Evolutionary conservation across 2,329 filamentous ascomycete species (phyloP), one percentile per base, ranked within the genome.

Genomic region (Allantophomopsis lycopodina): DNA sequence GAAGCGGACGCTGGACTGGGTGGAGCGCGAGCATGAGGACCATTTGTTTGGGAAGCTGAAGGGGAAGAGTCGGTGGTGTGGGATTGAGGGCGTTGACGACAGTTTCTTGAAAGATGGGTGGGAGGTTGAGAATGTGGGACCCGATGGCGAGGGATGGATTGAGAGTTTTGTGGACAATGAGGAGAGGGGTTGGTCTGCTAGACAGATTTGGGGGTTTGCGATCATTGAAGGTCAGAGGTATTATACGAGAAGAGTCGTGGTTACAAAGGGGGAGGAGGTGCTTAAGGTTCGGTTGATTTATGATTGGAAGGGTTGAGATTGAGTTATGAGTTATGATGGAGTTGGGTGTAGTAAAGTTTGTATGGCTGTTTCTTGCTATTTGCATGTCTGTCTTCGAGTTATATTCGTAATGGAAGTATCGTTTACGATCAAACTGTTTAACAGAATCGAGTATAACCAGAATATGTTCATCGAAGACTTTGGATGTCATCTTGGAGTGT

Each of bases 31-130:
- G 18, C 74, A 78, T 54, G 57, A 60, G 2, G 77, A 83, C 53
- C 65, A 70, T 53, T 64, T 83, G 48, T 83, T 82, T 53, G 79
- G 79, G 20, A 60, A 60, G 8, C 52, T 82, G 35, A 58, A 58
- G 14, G 75, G 71, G 20, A 59, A 60, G 39, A 65, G 60, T 16
- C 60, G 68, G 23, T 64, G 65, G 47, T 40, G 62, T 38, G 55
- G 55, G 14, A 55, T 50, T 10, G 52, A 50, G n/a, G 55, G 50
- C 8, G 55, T 59, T 34, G 55, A 53, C 28, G 53, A 59, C 17
- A 59, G 65, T 44, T 65, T 55, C 32, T 57, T 66, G 41, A 61
- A 57, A 36, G 59, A 63, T 32, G 68, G 71, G 18, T 54, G 60
- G 3, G 59, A 61, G 7, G 57, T 59, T 10, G 57, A 56, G 38